Evolutionary conservation across 495 filamentous ascomycete species (phyloP).

Genomic region (Xylaria flabelliformis): DNA sequence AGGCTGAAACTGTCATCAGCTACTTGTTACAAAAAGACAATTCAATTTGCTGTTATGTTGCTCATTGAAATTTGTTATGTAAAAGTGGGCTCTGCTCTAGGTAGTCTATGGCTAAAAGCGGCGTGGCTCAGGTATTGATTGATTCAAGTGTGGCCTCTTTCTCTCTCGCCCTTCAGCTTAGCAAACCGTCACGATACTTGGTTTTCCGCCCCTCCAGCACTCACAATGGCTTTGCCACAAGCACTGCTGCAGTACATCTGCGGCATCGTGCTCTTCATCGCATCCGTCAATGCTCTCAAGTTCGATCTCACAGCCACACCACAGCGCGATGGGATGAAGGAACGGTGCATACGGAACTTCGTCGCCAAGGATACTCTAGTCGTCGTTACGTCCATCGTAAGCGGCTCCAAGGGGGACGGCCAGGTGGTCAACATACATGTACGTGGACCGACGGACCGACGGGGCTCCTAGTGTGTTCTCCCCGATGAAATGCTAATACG

Average conservation of each 20-base stretch:
- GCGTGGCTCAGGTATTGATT: too few species aligned
- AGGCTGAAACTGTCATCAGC: too few species aligned
- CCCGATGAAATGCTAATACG: background rate
- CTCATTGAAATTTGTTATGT: too few species aligned
- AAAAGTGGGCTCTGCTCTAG: too few species aligned
- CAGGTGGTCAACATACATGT: conserved; percentile 96
- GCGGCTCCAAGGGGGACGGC: conserved; percentile 87
- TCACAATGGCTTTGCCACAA: conserved; percentile 46
- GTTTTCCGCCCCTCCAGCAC: background rate
- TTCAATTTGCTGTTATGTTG: too few species aligned
- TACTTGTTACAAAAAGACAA: too few species aligned
- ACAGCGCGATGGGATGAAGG: conserved; percentile 65
- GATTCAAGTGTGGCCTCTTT: background rate
- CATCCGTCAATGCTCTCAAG: conserved; percentile 78
- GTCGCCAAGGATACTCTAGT: conserved; percentile 91
- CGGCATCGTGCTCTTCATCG: conserved; percentile 59
- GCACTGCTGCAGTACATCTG: conserved; percentile 52
- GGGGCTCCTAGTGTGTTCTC: conserved; percentile 2
- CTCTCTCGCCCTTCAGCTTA: background rate
- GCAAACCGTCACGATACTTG: conserved; percentile 15
- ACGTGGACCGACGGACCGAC: conserved; percentile 49
- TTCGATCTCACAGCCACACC: conserved; percentile 85
- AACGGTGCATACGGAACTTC: conserved; percentile 97
- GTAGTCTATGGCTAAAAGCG: too few species aligned
- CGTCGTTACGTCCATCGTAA: conserved; percentile 93